Evolutionary conservation across 257 asterid species (phyloP).

Genomic region (Scutellaria barbata): DNA sequence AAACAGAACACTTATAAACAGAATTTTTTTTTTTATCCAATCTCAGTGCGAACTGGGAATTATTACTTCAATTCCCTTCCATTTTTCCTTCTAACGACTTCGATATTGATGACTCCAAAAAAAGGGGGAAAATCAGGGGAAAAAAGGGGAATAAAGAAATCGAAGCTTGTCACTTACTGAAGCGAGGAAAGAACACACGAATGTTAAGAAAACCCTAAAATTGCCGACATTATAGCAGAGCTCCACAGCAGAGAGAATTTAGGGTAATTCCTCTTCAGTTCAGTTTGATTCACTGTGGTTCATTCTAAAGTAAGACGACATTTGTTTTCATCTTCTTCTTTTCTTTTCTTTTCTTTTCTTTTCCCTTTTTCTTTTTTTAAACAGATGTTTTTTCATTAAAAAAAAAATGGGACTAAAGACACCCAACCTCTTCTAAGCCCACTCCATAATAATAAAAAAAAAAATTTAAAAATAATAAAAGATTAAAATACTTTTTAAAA

Average conservation of each 20-base stretch:
- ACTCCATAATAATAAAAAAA: too few relatives aligned
- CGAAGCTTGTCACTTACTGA: not conserved
- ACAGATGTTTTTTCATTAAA: too few relatives aligned
- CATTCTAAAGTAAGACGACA: too few relatives aligned
- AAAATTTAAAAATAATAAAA: too few relatives aligned
- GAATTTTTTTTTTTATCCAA: too few relatives aligned
- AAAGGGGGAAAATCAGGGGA: not conserved
- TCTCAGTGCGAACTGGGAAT: not conserved
- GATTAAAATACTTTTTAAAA: too few relatives aligned
- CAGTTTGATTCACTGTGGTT: constrained; percentile 1
- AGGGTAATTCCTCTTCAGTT: not conserved
- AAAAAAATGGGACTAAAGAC: too few relatives aligned
- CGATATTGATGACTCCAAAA: not conserved
- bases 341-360: too few relatives aligned
- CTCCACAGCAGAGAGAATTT: constrained; percentile 1
- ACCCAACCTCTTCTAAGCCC: too few relatives aligned
- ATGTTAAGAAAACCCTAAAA: not conserved
- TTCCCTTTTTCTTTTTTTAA: too few relatives aligned
- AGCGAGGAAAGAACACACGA: not conserved
- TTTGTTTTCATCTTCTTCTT: too few relatives aligned
- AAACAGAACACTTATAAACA: not conserved
- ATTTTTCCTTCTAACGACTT: not conserved
- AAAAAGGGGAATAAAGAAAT: not conserved
- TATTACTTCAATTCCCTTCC: constrained; percentile 6
- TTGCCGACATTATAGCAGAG: not conserved